A percentile compares a stretch with the other conserved stretches of the same genome.
These are phyloP conservation scores for Mucor saturninus DNA, from an alignment of 371 early-diverging fungal species.

Conservation along the genomic window DNA sequence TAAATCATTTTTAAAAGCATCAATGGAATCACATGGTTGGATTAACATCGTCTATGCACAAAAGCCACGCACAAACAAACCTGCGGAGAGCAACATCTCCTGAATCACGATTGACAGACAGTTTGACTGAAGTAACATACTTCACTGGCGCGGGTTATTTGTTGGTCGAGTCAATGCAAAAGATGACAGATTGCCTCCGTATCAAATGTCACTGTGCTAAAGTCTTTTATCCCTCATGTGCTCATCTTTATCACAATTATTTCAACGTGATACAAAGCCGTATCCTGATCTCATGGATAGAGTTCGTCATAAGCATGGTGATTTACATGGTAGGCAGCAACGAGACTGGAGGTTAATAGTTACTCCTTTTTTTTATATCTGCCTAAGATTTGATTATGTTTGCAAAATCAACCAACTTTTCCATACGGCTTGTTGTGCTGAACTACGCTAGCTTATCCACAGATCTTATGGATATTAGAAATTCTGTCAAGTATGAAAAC, in stretches of 20 bases:
- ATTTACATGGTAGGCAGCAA: slow-evolving; percentile 14
- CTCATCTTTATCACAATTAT: neutral
- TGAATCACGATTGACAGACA: too few species aligned
- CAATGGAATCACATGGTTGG: too few species aligned
- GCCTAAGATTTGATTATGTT: slow-evolving; percentile 17
- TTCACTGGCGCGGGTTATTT: too few species aligned
- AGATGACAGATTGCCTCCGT: too few species aligned
- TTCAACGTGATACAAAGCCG: neutral
- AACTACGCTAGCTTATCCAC: slow-evolving; percentile 6
- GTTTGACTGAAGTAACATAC: too few species aligned
- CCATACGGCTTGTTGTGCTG: slow-evolving; percentile 17
- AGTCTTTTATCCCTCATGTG: too few species aligned
- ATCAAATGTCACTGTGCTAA: too few species aligned
- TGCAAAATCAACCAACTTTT: slow-evolving; percentile 19
- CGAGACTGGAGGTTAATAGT: slow-evolving; percentile 15
- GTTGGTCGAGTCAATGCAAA: too few species aligned
- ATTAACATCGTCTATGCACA: too few species aligned
- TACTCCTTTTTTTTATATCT: slow-evolving; percentile 14
- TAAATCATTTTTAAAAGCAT: too few species aligned
- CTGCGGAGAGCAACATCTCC: too few species aligned
- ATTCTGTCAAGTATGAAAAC: slow-evolving; percentile 16
- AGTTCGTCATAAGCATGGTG: slow-evolving; percentile 14
- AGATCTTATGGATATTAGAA: slow-evolving; percentile 6
- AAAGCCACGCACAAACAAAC: too few species aligned
- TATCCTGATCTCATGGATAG: slow-evolving; percentile 8